phyloP scores from a whole-genome alignment of 768 basidiomycete species.

The Floccularia luteovirens region DNA sequence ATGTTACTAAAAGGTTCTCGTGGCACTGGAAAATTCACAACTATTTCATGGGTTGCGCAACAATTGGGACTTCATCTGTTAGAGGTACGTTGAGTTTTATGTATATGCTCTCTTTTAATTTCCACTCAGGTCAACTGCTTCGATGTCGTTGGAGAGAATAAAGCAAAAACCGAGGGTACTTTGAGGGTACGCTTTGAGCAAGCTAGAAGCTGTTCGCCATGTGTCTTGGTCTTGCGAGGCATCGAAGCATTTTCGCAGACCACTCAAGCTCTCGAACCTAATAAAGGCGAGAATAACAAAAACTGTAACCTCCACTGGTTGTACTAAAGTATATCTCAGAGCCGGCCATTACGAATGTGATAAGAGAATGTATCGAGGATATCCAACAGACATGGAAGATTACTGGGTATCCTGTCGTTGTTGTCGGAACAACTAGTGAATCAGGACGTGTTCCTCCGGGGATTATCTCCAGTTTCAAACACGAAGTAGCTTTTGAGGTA shows the following conservation, averaged over 20 bases:
- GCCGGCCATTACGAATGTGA: conserved; percentile 41
- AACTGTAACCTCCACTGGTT: not conserved
- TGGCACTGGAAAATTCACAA: conserved; percentile 77
- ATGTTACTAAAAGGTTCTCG: conserved; percentile 73
- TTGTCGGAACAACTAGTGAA: conserved; percentile 69
- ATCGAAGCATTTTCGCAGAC: conserved; percentile 73
- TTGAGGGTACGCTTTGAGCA: conserved; percentile 70
- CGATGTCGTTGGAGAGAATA: conserved; percentile 72
- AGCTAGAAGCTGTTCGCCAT: conserved; percentile 75
- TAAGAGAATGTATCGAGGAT: conserved; percentile 59
- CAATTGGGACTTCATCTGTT: conserved; percentile 70
- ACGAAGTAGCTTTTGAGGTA: conserved; percentile 74
- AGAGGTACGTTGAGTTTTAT: conserved; percentile 41
- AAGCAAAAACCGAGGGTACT: conserved; percentile 64
- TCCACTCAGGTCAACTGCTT: conserved; percentile 73
- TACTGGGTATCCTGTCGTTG: conserved; percentile 64
- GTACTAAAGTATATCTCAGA: conserved; percentile 28
- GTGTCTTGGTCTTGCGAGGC: conserved; percentile 73
- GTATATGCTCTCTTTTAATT: not conserved
- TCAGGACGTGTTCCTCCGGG: conserved; percentile 53
- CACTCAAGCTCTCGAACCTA: conserved; percentile 54
- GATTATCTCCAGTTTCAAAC: conserved; percentile 74
- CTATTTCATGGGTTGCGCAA: conserved; percentile 46
- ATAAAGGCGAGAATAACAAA: conserved; percentile 41
- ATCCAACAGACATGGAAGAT: conserved; percentile 47